These are phyloP conservation scores for Ophiostoma perfectum DNA, from an alignment of 2,329 filamentous ascomycete genomes.

Conservation along the genomic window DNA sequence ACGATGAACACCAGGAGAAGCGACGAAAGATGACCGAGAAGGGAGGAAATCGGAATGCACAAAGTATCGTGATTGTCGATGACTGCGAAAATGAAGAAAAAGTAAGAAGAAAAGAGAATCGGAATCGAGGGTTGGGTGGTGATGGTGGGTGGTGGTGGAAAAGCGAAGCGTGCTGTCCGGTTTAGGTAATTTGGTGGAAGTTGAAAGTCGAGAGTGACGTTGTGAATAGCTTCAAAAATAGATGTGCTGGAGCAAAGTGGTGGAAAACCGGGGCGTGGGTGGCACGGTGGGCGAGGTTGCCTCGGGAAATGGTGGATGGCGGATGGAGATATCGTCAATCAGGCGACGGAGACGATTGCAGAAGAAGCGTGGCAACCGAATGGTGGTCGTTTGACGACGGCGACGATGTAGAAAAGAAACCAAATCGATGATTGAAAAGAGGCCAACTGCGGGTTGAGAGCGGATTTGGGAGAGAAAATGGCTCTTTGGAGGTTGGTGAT, in stretches of 20 bases:
- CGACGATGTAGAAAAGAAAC: slow-evolving; percentile 23
- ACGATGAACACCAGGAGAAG: neutral
- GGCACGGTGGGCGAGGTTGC: neutral
- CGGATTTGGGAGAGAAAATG: slow-evolving; percentile 18
- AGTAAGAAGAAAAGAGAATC: neutral
- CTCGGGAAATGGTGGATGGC: slow-evolving; percentile 14
- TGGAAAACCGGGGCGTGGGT: slow-evolving; percentile 1
- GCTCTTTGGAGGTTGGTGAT: slow-evolving; percentile 24
- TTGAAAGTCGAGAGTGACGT: neutral
- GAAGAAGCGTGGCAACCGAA: slow-evolving; percentile 33
- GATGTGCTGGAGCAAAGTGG: neutral
- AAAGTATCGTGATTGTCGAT: neutral
- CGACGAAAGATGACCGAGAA: neutral
- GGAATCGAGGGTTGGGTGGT: neutral
- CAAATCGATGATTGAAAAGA: slow-evolving; percentile 39
- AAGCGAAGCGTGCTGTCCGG: slow-evolving; percentile 7
- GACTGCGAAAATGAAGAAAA: neutral
- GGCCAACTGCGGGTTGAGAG: slow-evolving; percentile 29
- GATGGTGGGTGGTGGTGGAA: slow-evolving; percentile 7
- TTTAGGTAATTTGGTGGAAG: slow-evolving; percentile 17
- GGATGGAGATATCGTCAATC: slow-evolving; percentile 29
- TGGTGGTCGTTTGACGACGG: slow-evolving; percentile 36
- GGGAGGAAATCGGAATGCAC: neutral
- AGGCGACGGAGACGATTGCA: slow-evolving; percentile 30
- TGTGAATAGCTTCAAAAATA: slow-evolving; percentile 25